These are phyloP conservation scores for Psidium guajava DNA, from an alignment of 345 rosid species.

Conservation along the genomic window DNA sequence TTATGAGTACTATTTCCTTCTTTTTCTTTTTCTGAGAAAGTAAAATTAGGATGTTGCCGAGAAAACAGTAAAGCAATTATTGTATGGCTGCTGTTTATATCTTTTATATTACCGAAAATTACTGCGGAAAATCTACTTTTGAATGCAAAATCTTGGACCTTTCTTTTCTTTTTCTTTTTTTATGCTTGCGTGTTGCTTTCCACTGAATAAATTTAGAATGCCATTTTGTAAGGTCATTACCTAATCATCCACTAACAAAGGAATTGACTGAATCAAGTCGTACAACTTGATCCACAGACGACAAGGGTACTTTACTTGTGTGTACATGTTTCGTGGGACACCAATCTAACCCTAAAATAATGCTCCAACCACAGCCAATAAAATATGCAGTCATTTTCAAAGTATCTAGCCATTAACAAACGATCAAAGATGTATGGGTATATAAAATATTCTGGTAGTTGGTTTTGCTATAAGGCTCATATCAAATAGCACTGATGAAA, in stretches of 20 bases:
- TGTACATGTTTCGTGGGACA: neutral
- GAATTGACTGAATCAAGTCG: neutral
- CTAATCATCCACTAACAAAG: neutral
- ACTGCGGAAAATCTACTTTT: neutral
- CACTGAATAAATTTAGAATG: neutral
- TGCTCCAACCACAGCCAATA: neutral
- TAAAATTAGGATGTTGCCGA: neutral
- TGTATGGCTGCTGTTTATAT: neutral
- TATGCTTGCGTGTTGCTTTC: neutral
- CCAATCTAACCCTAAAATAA: neutral
- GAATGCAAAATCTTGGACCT: neutral
- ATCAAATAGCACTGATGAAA: neutral
- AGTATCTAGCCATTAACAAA: neutral
- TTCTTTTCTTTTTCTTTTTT: neutral
- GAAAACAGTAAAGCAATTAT: neutral
- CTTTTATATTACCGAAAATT: too few species aligned
- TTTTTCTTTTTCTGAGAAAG: neutral
- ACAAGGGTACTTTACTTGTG: neutral
- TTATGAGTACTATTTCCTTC: neutral
- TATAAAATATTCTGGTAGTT: neutral
- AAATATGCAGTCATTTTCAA: neutral
- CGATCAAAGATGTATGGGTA: neutral
- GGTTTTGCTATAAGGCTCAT: neutral
- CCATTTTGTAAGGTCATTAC: neutral
- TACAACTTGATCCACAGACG: neutral